Evolutionary conservation across 768 basidiomycete species (phyloP), one percentile per base, ranked within the genome.

Genomic region (Boletus patriciae): DNA sequence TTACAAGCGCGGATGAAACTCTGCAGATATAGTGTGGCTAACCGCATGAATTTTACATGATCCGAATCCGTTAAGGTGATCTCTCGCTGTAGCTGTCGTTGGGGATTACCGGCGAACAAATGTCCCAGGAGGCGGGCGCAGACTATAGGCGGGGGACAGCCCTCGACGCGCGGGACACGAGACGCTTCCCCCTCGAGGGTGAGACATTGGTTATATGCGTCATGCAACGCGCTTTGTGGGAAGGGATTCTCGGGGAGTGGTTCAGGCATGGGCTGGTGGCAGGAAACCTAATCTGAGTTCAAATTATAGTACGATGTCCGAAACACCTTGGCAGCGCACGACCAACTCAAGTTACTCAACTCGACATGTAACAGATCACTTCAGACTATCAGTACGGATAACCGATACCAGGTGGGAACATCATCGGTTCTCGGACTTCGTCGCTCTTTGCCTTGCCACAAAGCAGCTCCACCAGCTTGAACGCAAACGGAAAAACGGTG

Each of bases 401-500:
- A 27, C 76, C 79, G 4, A 81, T 82, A 13, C 78, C 74, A 5
- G 69, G 45, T 12, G 89, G 88, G 63, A 93, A 92, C 13, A 86
- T 74, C 88, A 92, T 90, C 2, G 87, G 87, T 1, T 64, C 79
- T 8, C 75, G 71, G 9, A 92, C 80, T 60, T 88, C 83, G 19
- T 77, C 77, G 6, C 87, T 75, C 69, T 83, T 88, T 38, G 78
- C 79, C 15, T 74, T 60, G 5, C 91, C 91, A 57, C 83, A 85
- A 2, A 92, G 77, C 19, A 83, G 64, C 65, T 90, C 88, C 10
- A 91, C 84, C 34, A 93, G 71, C n/a, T 84, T 85, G 52, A 92
- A 75, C 3, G 88, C 88, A 60, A 93, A 92, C 2, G 84, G 83
- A 65, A 93, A 92, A 0, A 83, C 74, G 4, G 90, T 91, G 12